Conservation (phyloP, 441 rosid genomes). For the Mallotus japonicus region DNA sequence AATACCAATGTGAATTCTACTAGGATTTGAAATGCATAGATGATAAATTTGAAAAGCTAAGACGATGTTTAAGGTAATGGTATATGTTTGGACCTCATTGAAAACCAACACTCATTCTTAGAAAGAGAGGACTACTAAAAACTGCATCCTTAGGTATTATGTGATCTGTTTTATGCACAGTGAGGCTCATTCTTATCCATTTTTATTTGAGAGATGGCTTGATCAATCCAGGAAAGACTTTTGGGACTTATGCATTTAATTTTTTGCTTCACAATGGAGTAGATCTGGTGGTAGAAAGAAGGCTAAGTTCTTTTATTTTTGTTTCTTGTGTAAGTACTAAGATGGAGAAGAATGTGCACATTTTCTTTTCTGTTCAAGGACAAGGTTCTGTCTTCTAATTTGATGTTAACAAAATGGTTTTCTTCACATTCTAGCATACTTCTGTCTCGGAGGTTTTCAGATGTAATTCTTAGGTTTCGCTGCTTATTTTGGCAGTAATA, state of each 20-base stretch:
- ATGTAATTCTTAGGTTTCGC: not conserved
- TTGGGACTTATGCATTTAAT: not conserved
- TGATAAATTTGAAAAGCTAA: not conserved
- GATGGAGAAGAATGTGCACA: not conserved
- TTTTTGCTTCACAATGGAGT: not conserved
- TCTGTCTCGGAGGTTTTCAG: not conserved
- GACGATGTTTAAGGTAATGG: not conserved
- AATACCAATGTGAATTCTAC: not conserved
- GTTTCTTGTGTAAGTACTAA: not conserved
- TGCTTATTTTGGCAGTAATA: not conserved
- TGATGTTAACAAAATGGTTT: not conserved
- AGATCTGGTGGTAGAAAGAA: not conserved
- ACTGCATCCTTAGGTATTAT: not conserved
- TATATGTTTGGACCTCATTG: not conserved
- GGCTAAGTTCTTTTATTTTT: not conserved
- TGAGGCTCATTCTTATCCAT: not conserved
- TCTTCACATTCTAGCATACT: not conserved
- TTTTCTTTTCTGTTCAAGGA: not conserved
- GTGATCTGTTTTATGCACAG: not conserved
- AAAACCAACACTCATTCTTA: not conserved
- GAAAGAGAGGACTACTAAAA: not conserved
- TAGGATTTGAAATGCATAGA: conserved; percentile 20
- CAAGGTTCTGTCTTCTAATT: not conserved
- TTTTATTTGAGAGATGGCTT: not conserved
- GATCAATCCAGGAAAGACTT: not conserved